Base-by-base conservation (phyloP, 2,329 filamentous ascomycete genomes). In the Colletotrichum liriopes region DNA sequence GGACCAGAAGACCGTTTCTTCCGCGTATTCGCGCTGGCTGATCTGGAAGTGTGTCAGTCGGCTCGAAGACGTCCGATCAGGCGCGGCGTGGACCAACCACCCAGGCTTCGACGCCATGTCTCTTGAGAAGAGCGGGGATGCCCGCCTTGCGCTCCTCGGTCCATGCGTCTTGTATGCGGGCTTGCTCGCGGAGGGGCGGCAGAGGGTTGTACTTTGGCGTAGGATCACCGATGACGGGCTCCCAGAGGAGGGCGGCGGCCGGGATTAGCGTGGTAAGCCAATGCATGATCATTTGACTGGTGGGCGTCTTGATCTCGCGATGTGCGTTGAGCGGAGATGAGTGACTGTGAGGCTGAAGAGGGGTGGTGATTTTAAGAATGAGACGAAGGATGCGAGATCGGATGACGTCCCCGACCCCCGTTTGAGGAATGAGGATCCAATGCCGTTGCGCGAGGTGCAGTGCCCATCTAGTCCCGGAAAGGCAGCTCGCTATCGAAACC, bases 1-100 rank as follows among this genome's bases (percentile, higher is more conserved):
- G 4, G 85, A 84, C 85, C 85, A 87, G 77, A 87, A 87, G 32
- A 84, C 82, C 0, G 85, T 87, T 67, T 88, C 86, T 74, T 88
- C 86, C 71, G 84, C 85, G 75, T 87, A 86, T 74, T 88, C 86
- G 61, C 83, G 83, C 77, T 88, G 85, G 79, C 84, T 85, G 74
- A 86, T 85, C 84, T 87, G 37, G 55, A 37, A 8, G 16, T 26
- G 3, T 37, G 60, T 65, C 14, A 70, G 49, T 26, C 3, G 8
- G 11, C 5, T 12, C 52, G 5, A 49, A 16, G 1, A 43, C 65
- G 35, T 32, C 16, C 1, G 26, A 9, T 35, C 20, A 39, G 39
- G 39, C 55, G 58, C 23, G 14, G 23, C 7, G 23, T 47, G 18
- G 47, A 18, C 80, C 2, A 29, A 86, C 84, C 63, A 87, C 81